A percentile compares a stretch with the other conserved stretches of the same genome.
These are phyloP conservation scores for Yamadazyma sp. DNA, from an alignment of 805 yeast species.

Conservation along the genomic window DNA sequence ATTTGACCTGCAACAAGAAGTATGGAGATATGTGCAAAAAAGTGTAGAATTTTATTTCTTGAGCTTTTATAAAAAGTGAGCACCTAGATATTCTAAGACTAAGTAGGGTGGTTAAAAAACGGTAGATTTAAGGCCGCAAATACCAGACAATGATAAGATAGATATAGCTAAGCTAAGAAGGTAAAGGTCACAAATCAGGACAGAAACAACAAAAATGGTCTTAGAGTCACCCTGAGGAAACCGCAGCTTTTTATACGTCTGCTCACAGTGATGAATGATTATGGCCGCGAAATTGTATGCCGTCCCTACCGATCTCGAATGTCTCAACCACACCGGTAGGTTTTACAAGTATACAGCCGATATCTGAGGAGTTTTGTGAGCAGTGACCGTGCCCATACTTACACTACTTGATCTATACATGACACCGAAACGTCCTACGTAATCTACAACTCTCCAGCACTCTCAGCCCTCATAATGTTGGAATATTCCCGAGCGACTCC, in stretches of 20 bases:
- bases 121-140: no score
- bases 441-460: no score
- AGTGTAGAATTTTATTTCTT: no score
- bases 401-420: no score
- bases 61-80: no score
- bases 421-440: no score
- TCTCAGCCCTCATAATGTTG: background rate
- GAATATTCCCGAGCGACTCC: background rate
- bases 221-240: slow-evolving; percentile 1
- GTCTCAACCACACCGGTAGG: no score
- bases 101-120: no score
- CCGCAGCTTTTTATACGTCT: slow-evolving; percentile 3
- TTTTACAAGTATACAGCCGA: no score
- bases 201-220: background rate
- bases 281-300: slow-evolving; percentile 2
- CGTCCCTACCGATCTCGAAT: slow-evolving; percentile 7
- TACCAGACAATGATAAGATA: background rate
- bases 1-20: background rate
- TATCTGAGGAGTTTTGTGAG: no score
- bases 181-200: background rate
- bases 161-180: background rate
- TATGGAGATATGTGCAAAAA: slow-evolving; percentile 4
- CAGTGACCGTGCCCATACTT: no score
- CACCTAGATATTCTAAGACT: no score
- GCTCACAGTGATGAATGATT: slow-evolving; percentile 7